Conservation (phyloP, 768 basidiomycete species). For the Psilocybe azurescens region DNA sequence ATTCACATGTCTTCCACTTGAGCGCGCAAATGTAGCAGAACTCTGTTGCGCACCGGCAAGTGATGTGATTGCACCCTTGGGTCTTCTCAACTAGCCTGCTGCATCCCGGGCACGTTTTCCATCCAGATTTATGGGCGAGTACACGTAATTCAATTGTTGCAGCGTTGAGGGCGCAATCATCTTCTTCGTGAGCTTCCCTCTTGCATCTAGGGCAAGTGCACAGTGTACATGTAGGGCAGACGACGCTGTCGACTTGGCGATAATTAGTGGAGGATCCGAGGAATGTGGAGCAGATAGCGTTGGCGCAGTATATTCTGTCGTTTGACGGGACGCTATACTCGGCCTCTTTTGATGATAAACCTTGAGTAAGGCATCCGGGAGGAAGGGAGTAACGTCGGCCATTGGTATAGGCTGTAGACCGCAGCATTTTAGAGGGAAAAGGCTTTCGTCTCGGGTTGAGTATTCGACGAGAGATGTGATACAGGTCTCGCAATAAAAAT, state of each 20-base stretch:
- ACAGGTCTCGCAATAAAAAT: conserved; percentile 54
- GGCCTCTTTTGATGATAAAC: conserved; percentile 40
- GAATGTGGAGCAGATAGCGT: conserved; percentile 56
- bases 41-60: conserved; percentile 58
- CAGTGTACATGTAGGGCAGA: conserved; percentile 46
- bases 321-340: conserved; percentile 50
- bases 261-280: conserved; percentile 43
- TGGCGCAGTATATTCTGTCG: conserved; percentile 58
- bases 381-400: background rate
- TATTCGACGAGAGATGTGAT: conserved; percentile 43
- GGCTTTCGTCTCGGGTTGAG: conserved; percentile 52
- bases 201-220: conserved; percentile 57
- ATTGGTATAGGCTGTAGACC: conserved; percentile 35
- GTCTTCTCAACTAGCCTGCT: conserved; percentile 58
- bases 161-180: conserved; percentile 47
- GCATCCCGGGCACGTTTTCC: conserved; percentile 72
- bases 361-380: conserved; percentile 30
- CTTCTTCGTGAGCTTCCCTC: conserved; percentile 42
- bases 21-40: conserved; percentile 73
- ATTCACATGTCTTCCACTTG: conserved; percentile 65
- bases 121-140: conserved; percentile 49
- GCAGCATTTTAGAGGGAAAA: conserved; percentile 60
- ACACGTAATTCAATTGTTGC: conserved; percentile 46
- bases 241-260: conserved; percentile 22
- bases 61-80: conserved; percentile 70